A percentile compares a stretch with the other conserved stretches of the same genome.
phyloP scores from a whole-genome alignment of 108 stramenopile species.

The Fragilariopsis cylindrus region DNA sequence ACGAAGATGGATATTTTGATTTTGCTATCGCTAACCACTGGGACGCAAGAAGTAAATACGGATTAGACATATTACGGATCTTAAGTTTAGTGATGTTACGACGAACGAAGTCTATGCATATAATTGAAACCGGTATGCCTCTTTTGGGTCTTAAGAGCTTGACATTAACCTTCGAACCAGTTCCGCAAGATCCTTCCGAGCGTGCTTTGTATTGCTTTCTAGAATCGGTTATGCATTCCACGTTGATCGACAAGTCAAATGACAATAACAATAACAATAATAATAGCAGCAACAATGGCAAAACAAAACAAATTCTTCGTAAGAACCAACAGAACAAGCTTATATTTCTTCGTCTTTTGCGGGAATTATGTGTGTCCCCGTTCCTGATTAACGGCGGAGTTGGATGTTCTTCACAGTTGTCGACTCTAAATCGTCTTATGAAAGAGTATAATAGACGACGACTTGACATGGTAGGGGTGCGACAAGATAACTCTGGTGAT shows the following conservation, averaged over 20 bases:
- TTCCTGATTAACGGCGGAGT: conserved; percentile 23
- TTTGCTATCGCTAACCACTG: conserved; percentile 56
- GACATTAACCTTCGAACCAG: conserved; percentile 44
- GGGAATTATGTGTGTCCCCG: conserved; percentile 11
- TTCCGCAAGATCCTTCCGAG: conserved; percentile 50
- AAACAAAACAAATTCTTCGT: not conserved
- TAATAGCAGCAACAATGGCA: not conserved
- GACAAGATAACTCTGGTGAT: not conserved
- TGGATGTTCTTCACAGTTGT: conserved; percentile 15
- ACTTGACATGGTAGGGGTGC: not conserved
- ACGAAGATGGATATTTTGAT: conserved; percentile 82
- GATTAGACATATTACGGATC: conserved; percentile 48
- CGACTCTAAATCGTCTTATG: conserved; percentile 9
- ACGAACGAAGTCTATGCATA: conserved; percentile 74
- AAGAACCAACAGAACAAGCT: not conserved
- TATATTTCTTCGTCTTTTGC: conserved; percentile 22
- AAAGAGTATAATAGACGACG: conserved; percentile 8
- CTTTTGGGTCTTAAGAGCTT: conserved; percentile 47
- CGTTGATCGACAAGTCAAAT: not conserved
- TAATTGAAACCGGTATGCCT: conserved; percentile 34
- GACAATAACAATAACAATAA: not conserved
- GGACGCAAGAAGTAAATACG: conserved; percentile 22
- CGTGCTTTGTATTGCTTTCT: conserved; percentile 62
- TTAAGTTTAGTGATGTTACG: conserved; percentile 52
- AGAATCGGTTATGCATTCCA: conserved; percentile 41